These are phyloP conservation scores for Oxyria digyna DNA, from an alignment of 148 eudicot genomes.

Conservation along the genomic window DNA sequence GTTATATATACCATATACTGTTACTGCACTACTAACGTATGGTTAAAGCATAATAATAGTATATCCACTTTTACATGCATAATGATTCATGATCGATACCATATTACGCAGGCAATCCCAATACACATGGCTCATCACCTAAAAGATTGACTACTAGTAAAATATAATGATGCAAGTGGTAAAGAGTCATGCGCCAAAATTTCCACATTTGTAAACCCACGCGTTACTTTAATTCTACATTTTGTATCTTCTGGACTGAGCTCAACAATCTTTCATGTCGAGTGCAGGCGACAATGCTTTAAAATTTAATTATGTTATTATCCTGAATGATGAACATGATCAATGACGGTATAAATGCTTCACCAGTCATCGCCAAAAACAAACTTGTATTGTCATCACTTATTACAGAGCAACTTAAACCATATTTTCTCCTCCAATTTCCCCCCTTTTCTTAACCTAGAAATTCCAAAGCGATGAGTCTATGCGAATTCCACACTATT, in stretches of 20 bases:
- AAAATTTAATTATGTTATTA: not conserved
- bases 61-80: not conserved
- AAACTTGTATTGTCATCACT: not conserved
- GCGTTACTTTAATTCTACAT: not conserved
- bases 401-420: not conserved
- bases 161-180: not conserved
- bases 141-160: not conserved
- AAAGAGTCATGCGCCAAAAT: not conserved
- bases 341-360: not conserved
- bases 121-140: not conserved
- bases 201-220: not conserved
- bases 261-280: not conserved
- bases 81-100: not conserved
- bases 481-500: constrained; percentile 17
- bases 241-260: not conserved
- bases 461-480: constrained; percentile 13
- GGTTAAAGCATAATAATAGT: not conserved
- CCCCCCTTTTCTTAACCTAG: too few species aligned
- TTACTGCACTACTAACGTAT: not conserved
- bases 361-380: not conserved
- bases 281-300: not conserved
- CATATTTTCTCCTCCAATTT: not conserved
- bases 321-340: not conserved
- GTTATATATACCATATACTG: too few species aligned
- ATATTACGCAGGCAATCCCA: not conserved